phyloP scores from a whole-genome alignment of 768 basidiomycete species.

The Strobilomyces dryophilus region DNA sequence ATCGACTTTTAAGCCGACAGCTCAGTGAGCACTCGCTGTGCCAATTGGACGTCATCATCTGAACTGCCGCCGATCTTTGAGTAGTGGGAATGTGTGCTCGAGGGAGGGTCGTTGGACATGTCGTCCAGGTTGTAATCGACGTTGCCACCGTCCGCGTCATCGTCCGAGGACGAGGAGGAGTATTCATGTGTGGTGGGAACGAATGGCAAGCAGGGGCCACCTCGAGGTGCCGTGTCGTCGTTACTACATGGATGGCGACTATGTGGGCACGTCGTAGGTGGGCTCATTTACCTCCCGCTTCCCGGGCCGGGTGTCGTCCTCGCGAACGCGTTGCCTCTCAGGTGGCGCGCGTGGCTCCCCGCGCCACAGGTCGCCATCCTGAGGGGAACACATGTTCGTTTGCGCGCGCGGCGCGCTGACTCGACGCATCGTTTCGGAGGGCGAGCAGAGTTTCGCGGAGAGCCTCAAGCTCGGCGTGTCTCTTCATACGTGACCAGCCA shows the following conservation, averaged over 20 bases:
- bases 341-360: constrained; percentile 11
- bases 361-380: constrained; percentile 18
- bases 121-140: constrained; percentile 44
- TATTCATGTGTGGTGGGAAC: constrained; percentile 33
- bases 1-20: constrained; percentile 80
- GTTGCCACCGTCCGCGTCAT: constrained; percentile 39
- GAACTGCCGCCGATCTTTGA: constrained; percentile 31
- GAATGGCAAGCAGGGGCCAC: constrained; percentile 25
- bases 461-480: constrained; percentile 4
- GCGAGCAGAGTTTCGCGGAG: constrained; percentile 20
- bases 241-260: too few relatives aligned
- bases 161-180: constrained; percentile 29
- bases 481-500: neutral
- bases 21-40: constrained; percentile 78
- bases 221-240: constrained; percentile 34
- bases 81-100: constrained; percentile 20
- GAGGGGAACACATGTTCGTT: constrained; percentile 4
- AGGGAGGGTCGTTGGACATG: constrained; percentile 24
- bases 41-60: constrained; percentile 83
- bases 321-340: constrained; percentile 15
- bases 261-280: too few relatives aligned
- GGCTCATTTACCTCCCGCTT: constrained; percentile 6
- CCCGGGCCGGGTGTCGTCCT: constrained; percentile 31
- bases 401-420: neutral
- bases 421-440: constrained; percentile 33